A percentile compares a stretch with the other conserved stretches of the same genome.
Evolutionary conservation across 768 basidiomycete genomes (phyloP).

Genomic region (Trametes punicea): DNA sequence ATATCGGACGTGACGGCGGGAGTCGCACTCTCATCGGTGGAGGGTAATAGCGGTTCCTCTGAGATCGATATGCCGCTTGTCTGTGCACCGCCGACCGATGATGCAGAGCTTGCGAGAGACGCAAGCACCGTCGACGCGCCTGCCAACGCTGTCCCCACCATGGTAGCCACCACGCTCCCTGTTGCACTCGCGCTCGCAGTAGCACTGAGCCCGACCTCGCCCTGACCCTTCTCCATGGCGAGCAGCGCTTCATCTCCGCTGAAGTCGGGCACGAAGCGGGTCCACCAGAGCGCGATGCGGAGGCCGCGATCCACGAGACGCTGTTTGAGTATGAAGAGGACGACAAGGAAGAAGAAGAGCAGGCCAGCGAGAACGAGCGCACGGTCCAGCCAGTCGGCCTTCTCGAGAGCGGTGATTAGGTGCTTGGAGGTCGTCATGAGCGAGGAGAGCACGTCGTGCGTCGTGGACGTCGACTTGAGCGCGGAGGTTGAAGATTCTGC

Average conservation of each 20-base stretch:
- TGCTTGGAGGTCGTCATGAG: slow-evolving; percentile 78
- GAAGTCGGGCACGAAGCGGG: slow-evolving; percentile 62
- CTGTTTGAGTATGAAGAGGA: slow-evolving; percentile 85
- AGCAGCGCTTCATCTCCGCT: slow-evolving; percentile 35
- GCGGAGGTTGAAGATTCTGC: slow-evolving; percentile 77
- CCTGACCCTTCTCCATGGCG: slow-evolving; percentile 38
- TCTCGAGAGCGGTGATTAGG: slow-evolving; percentile 84
- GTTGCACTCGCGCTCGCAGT: background rate
- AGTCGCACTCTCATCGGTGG: background rate
- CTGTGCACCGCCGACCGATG: background rate
- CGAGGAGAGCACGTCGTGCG: slow-evolving; percentile 71
- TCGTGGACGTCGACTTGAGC: slow-evolving; percentile 66
- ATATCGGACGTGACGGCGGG: background rate
- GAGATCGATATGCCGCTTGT: background rate
- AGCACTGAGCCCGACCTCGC: slow-evolving; percentile 8
- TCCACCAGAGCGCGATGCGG: slow-evolving; percentile 87
- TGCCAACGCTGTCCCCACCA: slow-evolving; percentile 1
- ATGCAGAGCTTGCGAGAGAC: slow-evolving; percentile 4
- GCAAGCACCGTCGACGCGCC: slow-evolving; percentile 1
- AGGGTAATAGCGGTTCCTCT: background rate
- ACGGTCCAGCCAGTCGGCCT: slow-evolving; percentile 90
- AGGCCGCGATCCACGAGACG: slow-evolving; percentile 78
- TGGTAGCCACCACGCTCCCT: background rate
- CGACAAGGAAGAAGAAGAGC: slow-evolving; percentile 77
- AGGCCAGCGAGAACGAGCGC: slow-evolving; percentile 79